These are phyloP conservation scores for Hypocrella siamensis DNA, from an alignment of 2,329 filamentous ascomycete species.

Conservation along the genomic window DNA sequence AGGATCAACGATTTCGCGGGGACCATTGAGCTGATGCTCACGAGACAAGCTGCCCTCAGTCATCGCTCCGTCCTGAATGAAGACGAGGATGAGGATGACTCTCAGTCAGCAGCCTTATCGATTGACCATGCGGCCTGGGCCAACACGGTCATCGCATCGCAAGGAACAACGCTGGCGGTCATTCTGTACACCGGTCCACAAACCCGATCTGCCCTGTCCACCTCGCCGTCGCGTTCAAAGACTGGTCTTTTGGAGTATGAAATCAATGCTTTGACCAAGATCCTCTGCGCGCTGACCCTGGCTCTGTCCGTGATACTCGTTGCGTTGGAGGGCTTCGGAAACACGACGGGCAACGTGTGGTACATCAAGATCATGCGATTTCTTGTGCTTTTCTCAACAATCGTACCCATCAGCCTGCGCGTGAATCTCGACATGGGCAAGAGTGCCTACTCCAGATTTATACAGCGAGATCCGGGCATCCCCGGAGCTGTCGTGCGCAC, in stretches of 20 bases:
- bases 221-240: slow-evolving; percentile 81
- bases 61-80: slow-evolving; percentile 18
- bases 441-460: slow-evolving; percentile 89
- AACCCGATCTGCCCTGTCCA: slow-evolving; percentile 86
- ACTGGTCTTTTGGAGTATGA: slow-evolving; percentile 87
- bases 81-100: slow-evolving; percentile 17
- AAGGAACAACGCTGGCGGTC: slow-evolving; percentile 73
- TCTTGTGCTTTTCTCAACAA: slow-evolving; percentile 94
- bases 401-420: slow-evolving; percentile 89
- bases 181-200: slow-evolving; percentile 92
- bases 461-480: slow-evolving; percentile 80
- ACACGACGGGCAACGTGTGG: slow-evolving; percentile 55
- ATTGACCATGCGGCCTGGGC: slow-evolving; percentile 99
- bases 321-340: slow-evolving; percentile 66
- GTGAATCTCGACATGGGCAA: slow-evolving; percentile 98
- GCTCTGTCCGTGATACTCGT: slow-evolving; percentile 78
- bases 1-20: slow-evolving; percentile 92
- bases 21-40: slow-evolving; percentile 61
- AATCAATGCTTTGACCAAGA: slow-evolving; percentile 95
- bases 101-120: slow-evolving; percentile 56
- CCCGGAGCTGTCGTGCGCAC: slow-evolving; percentile 86
- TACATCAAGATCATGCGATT: slow-evolving; percentile 98
- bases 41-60: slow-evolving; percentile 30
- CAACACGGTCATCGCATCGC: slow-evolving; percentile 91
- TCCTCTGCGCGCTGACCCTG: slow-evolving; percentile 77